Percentiles rank a stretch among this genome's conserved stretches.
Evolutionary conservation across 2,329 filamentous ascomycete genomes (phyloP).

Genomic region (Colletotrichum lindemuthianum): DNA sequence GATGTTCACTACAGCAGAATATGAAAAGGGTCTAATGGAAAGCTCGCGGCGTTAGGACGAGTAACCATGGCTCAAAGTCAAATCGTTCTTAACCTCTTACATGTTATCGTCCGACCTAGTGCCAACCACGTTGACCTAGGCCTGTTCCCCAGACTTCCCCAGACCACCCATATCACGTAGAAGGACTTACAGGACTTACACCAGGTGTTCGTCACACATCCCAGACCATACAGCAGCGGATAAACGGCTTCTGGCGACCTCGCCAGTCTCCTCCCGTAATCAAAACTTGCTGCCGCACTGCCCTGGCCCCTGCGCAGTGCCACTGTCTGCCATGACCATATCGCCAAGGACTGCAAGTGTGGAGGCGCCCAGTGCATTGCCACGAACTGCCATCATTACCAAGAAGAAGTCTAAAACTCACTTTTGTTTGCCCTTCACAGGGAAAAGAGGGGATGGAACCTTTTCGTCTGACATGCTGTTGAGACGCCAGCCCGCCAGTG

Average conservation of each 20-base stretch:
- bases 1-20: background rate
- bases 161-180: too few species aligned
- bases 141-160: too few species aligned
- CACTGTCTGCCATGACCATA: background rate
- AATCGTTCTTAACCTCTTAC: constrained; percentile 16
- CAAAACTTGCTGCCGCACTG: background rate
- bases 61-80: background rate
- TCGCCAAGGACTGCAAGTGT: background rate
- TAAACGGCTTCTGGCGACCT: constrained; percentile 18
- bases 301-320: constrained; percentile 23
- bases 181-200: background rate
- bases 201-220: constrained; percentile 7
- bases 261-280: constrained; percentile 13
- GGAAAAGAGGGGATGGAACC: background rate
- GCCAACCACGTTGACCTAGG: too few species aligned
- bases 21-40: background rate
- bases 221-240: constrained; percentile 5
- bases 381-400: background rate
- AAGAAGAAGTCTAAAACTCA: background rate
- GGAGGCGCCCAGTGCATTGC: constrained; percentile 27
- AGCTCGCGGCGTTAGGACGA: background rate
- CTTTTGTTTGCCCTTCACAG: constrained; percentile 16
- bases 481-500: too few species aligned
- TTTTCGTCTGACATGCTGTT: background rate
- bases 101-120: background rate